A percentile compares a stretch with the other conserved stretches of the same genome.
Conservation (phyloP, 2,329 filamentous ascomycete genomes). For the Pseudogymnoascus sp. region DNA sequence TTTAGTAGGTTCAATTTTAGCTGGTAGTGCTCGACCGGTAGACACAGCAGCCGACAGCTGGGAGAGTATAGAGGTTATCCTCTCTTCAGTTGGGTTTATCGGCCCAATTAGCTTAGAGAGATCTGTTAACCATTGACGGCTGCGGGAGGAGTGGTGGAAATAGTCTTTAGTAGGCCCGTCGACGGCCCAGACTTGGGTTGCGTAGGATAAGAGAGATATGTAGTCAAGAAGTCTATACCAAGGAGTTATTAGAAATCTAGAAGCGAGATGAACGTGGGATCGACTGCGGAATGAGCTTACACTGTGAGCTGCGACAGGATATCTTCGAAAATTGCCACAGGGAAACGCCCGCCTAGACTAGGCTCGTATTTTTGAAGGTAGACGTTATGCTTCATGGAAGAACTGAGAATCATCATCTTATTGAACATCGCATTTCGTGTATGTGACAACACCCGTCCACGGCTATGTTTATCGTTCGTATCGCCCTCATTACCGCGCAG, state of each 20-base stretch:
- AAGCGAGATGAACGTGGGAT: background rate
- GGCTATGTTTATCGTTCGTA: conserved; percentile 35
- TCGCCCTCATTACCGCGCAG: conserved; percentile 53
- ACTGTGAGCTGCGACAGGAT: conserved; percentile 7
- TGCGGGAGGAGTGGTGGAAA: conserved; percentile 1
- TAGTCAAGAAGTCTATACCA: background rate
- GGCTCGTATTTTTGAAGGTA: conserved; percentile 11
- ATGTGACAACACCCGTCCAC: conserved; percentile 23
- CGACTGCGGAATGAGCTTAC: background rate
- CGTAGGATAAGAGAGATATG: conserved; percentile 8
- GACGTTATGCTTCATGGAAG: conserved; percentile 1
- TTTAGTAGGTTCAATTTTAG: background rate
- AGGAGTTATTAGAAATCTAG: conserved; percentile 4
- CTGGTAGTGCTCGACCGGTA: conserved; percentile 1
- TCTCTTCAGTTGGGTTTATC: conserved; percentile 8
- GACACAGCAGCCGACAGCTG: conserved; percentile 6
- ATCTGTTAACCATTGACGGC: background rate
- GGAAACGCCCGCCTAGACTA: conserved; percentile 9
- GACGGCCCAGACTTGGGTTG: conserved; percentile 6
- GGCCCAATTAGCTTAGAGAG: conserved; percentile 7
- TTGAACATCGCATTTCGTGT: conserved; percentile 11
- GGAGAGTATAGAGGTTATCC: conserved; percentile 10
- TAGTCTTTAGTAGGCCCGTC: background rate
- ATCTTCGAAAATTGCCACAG: conserved; percentile 9
- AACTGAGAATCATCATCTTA: conserved; percentile 10